phyloP scores from a whole-genome alignment of 2,329 filamentous ascomycete species.

The Penicillium sp. region DNA sequence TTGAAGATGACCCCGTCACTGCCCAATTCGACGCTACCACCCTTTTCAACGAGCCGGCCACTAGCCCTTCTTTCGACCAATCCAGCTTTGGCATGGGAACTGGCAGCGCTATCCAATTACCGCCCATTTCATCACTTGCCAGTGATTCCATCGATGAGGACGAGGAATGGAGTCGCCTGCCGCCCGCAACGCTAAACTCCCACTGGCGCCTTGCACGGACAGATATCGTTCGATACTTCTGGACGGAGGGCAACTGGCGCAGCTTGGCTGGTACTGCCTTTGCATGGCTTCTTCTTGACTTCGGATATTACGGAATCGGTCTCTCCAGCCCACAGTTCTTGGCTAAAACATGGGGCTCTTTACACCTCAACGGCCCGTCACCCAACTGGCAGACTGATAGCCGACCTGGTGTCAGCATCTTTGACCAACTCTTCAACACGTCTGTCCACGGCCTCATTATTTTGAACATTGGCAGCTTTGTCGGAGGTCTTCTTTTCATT shows the following conservation, averaged over 20 bases:
- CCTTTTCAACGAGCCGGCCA: constrained; percentile 51
- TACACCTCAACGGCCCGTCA: constrained; percentile 30
- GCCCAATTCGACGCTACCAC: constrained; percentile 62
- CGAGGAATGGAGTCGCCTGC: constrained; percentile 26
- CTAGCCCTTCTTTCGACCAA: constrained; percentile 21
- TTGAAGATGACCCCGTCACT: constrained; percentile 61
- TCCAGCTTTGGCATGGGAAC: constrained; percentile 24
- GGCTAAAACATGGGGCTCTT: constrained; percentile 42
- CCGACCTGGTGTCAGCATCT: constrained; percentile 44
- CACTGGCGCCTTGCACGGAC: constrained; percentile 42
- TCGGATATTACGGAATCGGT: constrained; percentile 60
- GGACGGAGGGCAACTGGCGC: constrained; percentile 46
- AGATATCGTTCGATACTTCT: constrained; percentile 46
- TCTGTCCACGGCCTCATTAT: constrained; percentile 44
- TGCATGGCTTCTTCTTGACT: constrained; percentile 58
- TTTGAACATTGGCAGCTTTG: constrained; percentile 45
- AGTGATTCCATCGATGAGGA: constrained; percentile 27
- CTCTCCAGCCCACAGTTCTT: constrained; percentile 48
- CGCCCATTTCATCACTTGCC: constrained; percentile 29
- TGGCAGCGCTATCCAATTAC: constrained; percentile 23
- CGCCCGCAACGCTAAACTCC: constrained; percentile 43
- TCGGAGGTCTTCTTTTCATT: constrained; percentile 46
- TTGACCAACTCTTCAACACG: constrained; percentile 41
- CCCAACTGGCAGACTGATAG: constrained; percentile 42
- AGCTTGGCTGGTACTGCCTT: constrained; percentile 49